Percentiles rank a stretch among this genome's conserved stretches.
These are phyloP conservation scores for Wickerhamiella sorbophila DNA, from an alignment of 805 yeast species.

Conservation along the genomic window DNA sequence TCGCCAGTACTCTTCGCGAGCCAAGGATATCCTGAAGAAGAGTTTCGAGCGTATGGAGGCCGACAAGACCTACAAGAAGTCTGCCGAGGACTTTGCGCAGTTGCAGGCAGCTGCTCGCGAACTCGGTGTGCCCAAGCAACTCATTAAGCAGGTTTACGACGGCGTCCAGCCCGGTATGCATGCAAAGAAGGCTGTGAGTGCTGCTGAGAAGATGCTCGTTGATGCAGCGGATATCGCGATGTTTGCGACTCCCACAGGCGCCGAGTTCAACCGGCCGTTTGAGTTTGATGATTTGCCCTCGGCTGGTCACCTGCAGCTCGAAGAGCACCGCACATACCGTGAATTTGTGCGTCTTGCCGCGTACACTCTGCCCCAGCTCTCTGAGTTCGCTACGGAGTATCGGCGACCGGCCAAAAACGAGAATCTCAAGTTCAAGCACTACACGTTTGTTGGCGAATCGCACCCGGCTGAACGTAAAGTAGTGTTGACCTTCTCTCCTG, in stretches of 20 bases:
- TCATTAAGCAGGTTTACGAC: constrained; percentile 18
- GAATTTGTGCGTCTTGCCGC: constrained; percentile 74
- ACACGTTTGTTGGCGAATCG: constrained; percentile 58
- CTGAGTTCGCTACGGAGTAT: constrained; percentile 60
- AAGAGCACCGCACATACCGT: constrained; percentile 60
- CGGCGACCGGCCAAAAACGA: constrained; percentile 27
- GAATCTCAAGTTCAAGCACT: constrained; percentile 47
- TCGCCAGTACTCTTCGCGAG: constrained; percentile 5
- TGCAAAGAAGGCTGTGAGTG: constrained; percentile 3
- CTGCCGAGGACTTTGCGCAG: constrained; percentile 18
- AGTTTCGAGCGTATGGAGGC: constrained; percentile 23
- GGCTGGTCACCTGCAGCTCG: constrained; percentile 54
- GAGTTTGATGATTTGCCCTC: constrained; percentile 54
- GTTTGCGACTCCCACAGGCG: constrained; percentile 18
- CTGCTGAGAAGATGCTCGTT: constrained; percentile 7
- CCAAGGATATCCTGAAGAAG: constrained; percentile 19
- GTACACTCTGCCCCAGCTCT: constrained; percentile 76
- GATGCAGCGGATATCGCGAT: constrained; percentile 16
- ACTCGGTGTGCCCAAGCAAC: constrained; percentile 20
- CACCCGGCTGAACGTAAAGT: constrained; percentile 63
- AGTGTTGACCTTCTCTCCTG: constrained; percentile 38
- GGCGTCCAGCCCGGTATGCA: constrained; percentile 15
- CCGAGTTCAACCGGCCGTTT: constrained; percentile 23
- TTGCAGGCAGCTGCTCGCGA: constrained; percentile 21
- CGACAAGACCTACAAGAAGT: constrained; percentile 16